A percentile compares a stretch with the other conserved stretches of the same genome.
Evolutionary conservation across 2,329 filamentous ascomycete species (phyloP).

Genomic region (Mycogone perniciosa): DNA sequence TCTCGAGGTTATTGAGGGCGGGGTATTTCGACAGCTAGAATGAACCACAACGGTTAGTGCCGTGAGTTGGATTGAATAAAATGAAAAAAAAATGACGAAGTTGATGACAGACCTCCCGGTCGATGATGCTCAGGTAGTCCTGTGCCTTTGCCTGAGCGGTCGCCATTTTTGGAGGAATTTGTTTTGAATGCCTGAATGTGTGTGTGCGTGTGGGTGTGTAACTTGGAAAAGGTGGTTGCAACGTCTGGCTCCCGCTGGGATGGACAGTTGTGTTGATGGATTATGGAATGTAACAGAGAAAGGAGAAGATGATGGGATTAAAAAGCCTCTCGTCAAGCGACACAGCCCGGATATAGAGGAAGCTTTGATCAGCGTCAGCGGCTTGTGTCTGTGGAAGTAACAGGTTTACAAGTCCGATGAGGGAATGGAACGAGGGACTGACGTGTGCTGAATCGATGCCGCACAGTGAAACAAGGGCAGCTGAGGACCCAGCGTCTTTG

Average conservation of each 20-base stretch:
- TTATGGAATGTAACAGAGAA: conserved; percentile 18
- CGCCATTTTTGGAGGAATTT: conserved; percentile 50
- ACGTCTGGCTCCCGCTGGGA: not conserved
- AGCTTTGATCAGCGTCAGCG: conserved; percentile 25
- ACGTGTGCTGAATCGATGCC: conserved; percentile 14
- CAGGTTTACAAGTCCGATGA: conserved; percentile 13
- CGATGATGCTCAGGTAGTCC: conserved; percentile 70
- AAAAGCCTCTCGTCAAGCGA: not conserved
- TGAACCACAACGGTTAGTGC: conserved; percentile 15
- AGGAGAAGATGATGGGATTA: conserved; percentile 10
- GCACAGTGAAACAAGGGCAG: conserved; percentile 7
- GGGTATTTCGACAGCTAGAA: conserved; percentile 78
- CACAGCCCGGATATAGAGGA: conserved; percentile 15
- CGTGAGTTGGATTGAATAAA: conserved; percentile 16
- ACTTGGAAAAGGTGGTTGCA: not conserved
- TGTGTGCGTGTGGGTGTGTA: not conserved
- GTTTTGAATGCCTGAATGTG: conserved; percentile 7
- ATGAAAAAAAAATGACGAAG: not conserved
- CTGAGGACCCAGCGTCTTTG: not conserved
- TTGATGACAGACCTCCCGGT: conserved; percentile 64
- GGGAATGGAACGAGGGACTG: conserved; percentile 13
- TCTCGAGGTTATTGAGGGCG: conserved; percentile 77
- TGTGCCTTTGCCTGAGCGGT: conserved; percentile 69
- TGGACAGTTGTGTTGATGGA: conserved; percentile 3
- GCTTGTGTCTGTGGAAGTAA: conserved; percentile 24